Percentiles rank a stretch among this genome's conserved stretches.
Evolutionary conservation across 139 green algal species (phyloP).

Genomic region (Chlorella sp.): DNA sequence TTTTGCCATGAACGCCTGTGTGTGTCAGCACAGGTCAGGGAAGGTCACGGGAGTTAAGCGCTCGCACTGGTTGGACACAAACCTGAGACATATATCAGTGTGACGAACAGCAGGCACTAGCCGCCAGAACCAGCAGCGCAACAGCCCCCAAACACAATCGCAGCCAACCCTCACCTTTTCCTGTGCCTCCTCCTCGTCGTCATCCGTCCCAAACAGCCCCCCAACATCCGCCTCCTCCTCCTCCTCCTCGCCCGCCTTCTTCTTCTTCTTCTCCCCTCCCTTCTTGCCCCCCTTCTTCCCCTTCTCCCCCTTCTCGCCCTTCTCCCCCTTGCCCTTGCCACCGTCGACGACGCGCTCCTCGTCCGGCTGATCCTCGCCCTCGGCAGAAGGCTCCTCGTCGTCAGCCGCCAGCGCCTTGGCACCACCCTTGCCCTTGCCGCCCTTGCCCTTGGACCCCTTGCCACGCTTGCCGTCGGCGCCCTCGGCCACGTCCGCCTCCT

Average conservation of each 20-base stretch:
- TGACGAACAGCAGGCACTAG: not conserved
- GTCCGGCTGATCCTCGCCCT: not conserved
- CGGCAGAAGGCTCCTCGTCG: not conserved
- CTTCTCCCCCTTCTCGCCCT: not conserved
- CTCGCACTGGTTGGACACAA: no score
- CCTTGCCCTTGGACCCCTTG: constrained; percentile 5
- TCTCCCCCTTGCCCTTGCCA: not conserved
- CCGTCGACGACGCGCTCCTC: not conserved
- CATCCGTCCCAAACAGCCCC: constrained; percentile 5
- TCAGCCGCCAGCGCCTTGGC: not conserved
- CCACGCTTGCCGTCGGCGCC: not conserved
- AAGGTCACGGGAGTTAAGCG: no score
- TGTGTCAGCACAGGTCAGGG: not conserved
- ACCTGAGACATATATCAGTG: not conserved
- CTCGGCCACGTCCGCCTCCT: not conserved
- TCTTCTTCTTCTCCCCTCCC: no score
- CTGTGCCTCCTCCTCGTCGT: not conserved
- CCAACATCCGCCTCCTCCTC: not conserved
- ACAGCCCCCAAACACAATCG: not conserved
- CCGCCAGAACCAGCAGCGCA: not conserved
- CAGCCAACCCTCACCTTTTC: not conserved
- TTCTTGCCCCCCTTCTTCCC: not conserved
- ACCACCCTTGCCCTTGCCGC: not conserved
- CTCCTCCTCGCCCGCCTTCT: not conserved
- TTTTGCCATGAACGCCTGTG: constrained; percentile 2